Conservation (phyloP, 2,329 filamentous ascomycete species). For the Fusarium chlamydosporum region DNA sequence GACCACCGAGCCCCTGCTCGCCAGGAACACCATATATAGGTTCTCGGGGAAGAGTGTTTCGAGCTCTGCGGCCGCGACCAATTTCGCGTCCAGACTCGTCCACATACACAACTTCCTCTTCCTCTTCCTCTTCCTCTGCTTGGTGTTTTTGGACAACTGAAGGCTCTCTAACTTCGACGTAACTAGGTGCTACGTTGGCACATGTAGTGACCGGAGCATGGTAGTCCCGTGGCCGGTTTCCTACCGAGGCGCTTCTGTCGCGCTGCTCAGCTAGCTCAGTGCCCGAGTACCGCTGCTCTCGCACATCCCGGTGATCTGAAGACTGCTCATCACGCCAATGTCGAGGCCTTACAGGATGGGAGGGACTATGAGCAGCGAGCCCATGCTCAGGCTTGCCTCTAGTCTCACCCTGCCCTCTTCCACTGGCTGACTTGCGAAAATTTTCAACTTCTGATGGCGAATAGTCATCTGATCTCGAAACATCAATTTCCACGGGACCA, state of each 20-base stretch:
- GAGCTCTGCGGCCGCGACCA: conserved; percentile 40
- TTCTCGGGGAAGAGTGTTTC: conserved; percentile 32
- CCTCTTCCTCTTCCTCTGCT: conserved; percentile 42
- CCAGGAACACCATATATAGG: conserved; percentile 21
- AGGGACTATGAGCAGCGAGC: neutral
- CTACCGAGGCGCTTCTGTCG: conserved; percentile 41
- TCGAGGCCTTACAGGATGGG: conserved; percentile 1
- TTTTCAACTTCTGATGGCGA: conserved; percentile 9
- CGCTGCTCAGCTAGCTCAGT: conserved; percentile 12
- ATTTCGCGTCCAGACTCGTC: conserved; percentile 48
- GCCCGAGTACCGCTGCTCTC: conserved; percentile 31
- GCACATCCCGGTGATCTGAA: conserved; percentile 39
- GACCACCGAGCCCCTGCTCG: conserved; percentile 14
- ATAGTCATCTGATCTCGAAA: conserved; percentile 10
- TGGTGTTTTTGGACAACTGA: conserved; percentile 18
- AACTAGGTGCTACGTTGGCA: conserved; percentile 6
- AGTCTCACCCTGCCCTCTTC: neutral
- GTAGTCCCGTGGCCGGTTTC: conserved; percentile 29
- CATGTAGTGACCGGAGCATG: neutral
- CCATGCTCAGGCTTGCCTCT: conserved; percentile 8
- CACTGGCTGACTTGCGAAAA: neutral
- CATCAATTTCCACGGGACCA: neutral
- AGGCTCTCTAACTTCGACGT: conserved; percentile 18
- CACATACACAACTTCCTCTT: conserved; percentile 49
- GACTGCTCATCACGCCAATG: conserved; percentile 23